Evolutionary conservation across 2,329 filamentous ascomycete genomes (phyloP), one percentile per base, ranked within the genome.

Genomic region (Juglanconis sp.): DNA sequence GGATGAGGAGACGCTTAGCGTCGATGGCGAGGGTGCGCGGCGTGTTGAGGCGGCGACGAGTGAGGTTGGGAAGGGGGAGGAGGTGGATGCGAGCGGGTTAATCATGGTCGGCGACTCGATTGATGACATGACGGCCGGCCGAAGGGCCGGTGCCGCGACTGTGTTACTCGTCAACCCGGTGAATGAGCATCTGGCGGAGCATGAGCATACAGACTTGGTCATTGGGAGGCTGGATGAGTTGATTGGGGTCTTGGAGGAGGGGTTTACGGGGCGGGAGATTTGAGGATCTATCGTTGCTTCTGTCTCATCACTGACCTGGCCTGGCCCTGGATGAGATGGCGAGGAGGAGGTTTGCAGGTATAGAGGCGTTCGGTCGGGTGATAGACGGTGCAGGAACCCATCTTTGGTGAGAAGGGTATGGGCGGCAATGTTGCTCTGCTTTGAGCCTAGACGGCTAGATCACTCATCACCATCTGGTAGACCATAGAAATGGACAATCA

Each of bases 91-190:
- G 2, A 80, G 75, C 47, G 73, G 71, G 5, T 68, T 86, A 47
- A 84, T 87, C 66, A 88, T 88, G 85, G 85, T 87, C 30, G 90
- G 90, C 4, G 90, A 94, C 71, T 92, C 88, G 15, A 86, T 96
- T 58, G 95, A 98, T 72, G 95, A 99, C 71, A 96, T 98, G 86
- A 90, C 88, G 7, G 92, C 94, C 1, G 94, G 95, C 0, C 84
- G 88, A 62, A 81, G 80, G 56, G 94, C 94, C 0, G 94, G 94
- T 1, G 91, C 93, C 1, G 90, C 92, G 38, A 98, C 95, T 0
- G 92, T 98, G n/a, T 71, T 98, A 70, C 78, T 99, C 49, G 82
- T 89, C 15, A 96, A 96, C 69, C 86, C 91, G n/a, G 87, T 83
- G n/a, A 96, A 96, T 70, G 74, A 73, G 58, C 81, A 88, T 65